Base-by-base conservation (phyloP, 306 rosid genomes). In the Glycine latifolia region DNA sequence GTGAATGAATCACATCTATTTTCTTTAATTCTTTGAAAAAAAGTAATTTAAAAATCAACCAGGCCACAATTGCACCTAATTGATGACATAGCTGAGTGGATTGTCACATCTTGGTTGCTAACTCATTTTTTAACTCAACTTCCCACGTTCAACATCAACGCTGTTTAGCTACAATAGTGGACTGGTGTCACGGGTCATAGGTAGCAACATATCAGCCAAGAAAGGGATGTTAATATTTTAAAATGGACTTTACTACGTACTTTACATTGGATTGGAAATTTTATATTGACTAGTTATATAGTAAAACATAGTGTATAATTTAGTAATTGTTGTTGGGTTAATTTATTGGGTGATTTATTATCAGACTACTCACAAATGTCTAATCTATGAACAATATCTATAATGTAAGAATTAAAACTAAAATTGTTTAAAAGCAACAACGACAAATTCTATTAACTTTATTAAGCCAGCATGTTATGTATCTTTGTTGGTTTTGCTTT, bases 101-200 rank as follows among this genome's bases (percentile, higher is more conserved):
- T 53, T 66, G 71, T 82, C 83, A 60, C 80, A 53, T 61, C 80
- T 6, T 55, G 74, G 47, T 17, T 44, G 80, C 67, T 8, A 16
- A 37, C 50, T 44, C 79, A 60, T 66, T 52, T 14, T 79, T 47
- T 81, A 63, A 67, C 13, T n/a, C 16, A 54, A 37, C 69, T 44
- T 56, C 17, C 15, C 52, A 11, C 49, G 52, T 73, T 35, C 5
- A n/a, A 59, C 77, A 69, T 55, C 82, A 84, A 66, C 39, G 6
- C 37, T 31, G 35, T 58, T 69, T 68, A 67, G 73, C 49, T 3
- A 67, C 14, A 65, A 3, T 26, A 26, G 31, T 37, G 48, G 71
- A 37, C 47, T 11, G 17, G 47, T 63, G 47, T 63, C 47, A 63
- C 20, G 10, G 11, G 49, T 67, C 48, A 43, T 2, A 53, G 58